Conservation (phyloP, 345 rosid species). For the Angophora floribunda region DNA sequence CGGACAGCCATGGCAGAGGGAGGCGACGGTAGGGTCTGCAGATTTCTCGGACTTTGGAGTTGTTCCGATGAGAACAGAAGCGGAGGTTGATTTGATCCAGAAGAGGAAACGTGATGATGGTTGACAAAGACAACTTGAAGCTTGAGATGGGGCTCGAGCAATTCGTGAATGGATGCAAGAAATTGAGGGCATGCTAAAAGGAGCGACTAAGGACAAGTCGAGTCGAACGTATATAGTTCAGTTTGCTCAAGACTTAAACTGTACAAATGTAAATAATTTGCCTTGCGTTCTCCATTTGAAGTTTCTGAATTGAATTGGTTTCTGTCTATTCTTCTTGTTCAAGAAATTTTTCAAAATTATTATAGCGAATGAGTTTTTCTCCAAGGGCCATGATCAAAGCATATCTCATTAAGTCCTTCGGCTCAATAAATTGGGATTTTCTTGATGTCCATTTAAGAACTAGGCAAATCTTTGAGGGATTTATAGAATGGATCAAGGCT, state of each 20-base stretch:
- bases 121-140: neutral
- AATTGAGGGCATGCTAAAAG: neutral
- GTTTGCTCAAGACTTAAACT: neutral
- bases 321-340: neutral
- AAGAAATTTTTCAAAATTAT: neutral
- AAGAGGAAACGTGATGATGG: neutral
- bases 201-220: neutral
- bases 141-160: neutral
- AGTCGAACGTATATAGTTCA: neutral
- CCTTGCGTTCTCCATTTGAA: neutral
- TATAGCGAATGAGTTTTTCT: neutral
- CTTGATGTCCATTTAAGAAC: neutral
- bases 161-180: neutral
- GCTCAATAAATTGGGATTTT: neutral
- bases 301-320: neutral
- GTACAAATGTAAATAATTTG: neutral
- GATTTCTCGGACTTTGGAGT: neutral
- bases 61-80: neutral
- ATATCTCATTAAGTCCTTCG: neutral
- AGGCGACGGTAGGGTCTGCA: neutral
- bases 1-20: neutral
- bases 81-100: neutral
- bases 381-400: neutral
- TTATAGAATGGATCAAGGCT: neutral
- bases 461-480: neutral